A percentile compares a stretch with the other conserved stretches of the same genome.
These are phyloP conservation scores for Tuctoria greenei DNA, from an alignment of 176 grass and related monocot species.

Conservation along the genomic window DNA sequence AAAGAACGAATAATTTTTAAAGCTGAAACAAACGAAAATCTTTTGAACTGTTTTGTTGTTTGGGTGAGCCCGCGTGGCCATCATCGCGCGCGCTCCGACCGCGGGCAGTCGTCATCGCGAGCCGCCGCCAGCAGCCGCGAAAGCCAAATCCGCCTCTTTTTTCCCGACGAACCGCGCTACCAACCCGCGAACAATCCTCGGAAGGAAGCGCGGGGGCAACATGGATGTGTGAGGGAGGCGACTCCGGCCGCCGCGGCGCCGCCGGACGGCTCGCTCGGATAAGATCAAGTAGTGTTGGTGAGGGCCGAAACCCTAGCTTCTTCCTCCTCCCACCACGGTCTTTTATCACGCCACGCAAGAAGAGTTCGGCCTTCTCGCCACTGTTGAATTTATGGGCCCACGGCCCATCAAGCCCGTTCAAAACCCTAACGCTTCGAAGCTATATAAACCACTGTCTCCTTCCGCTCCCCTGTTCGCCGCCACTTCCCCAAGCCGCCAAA, in stretches of 20 bases:
- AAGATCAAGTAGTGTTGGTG: constrained; percentile 52
- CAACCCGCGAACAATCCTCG: neutral
- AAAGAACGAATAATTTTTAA: neutral
- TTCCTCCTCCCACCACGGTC: neutral
- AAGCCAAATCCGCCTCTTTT: neutral
- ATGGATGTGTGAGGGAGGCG: neutral
- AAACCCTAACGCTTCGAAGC: constrained; percentile 38
- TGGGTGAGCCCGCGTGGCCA: constrained; percentile 43
- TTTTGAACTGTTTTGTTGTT: neutral
- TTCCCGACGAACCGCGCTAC: neutral
- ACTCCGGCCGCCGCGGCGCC: constrained; percentile 29
- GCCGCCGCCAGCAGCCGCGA: neutral
- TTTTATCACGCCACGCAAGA: constrained; percentile 11
- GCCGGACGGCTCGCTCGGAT: constrained; percentile 38
- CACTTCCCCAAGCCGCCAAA: neutral
- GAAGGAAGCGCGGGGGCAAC: constrained; percentile 7
- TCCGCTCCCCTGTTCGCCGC: neutral
- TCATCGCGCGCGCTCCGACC: constrained; percentile 53
- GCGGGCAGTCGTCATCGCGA: constrained; percentile 50
- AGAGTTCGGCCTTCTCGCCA: no score
- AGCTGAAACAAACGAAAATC: neutral
- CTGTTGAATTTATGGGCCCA: no score
- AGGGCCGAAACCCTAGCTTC: constrained; percentile 39
- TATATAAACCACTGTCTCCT: constrained; percentile 1
- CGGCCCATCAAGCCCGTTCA: no score